phyloP scores from a whole-genome alignment of 2,329 filamentous ascomycete genomes.

The Ophiostoma australiae region DNA sequence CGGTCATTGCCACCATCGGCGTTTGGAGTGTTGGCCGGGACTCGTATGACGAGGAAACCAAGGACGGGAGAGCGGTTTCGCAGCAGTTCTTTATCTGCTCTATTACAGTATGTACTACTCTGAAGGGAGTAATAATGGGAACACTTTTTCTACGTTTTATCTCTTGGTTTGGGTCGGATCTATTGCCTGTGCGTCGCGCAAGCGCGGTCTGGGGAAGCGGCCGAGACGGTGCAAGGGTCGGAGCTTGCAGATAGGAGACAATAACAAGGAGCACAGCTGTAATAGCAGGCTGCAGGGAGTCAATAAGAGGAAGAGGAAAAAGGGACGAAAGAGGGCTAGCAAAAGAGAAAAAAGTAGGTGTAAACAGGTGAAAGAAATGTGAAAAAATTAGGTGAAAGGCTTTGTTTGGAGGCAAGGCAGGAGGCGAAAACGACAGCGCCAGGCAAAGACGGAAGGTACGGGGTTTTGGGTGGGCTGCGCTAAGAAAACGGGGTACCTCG shows the following conservation, averaged over 20 bases:
- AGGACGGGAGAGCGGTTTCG: constrained; percentile 13
- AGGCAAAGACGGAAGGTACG: not conserved
- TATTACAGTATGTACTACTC: not conserved
- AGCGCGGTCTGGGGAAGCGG: constrained; percentile 22
- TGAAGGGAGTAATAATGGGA: not conserved
- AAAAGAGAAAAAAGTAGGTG: constrained; percentile 10
- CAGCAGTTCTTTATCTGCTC: constrained; percentile 3
- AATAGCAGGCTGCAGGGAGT: not conserved
- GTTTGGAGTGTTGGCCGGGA: not conserved
- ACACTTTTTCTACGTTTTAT: constrained; percentile 14
- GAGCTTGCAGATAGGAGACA: constrained; percentile 1
- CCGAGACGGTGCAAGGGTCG: constrained; percentile 18
- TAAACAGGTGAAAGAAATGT: not conserved
- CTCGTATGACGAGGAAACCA: not conserved
- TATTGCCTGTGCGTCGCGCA: constrained; percentile 11
- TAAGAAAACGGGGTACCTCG: constrained; percentile 6
- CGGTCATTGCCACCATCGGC: constrained; percentile 5
- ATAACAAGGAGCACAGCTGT: not conserved
- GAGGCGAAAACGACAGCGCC: not conserved
- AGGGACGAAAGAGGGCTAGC: not conserved
- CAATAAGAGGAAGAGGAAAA: constrained; percentile 6
- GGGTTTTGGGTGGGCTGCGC: not conserved
- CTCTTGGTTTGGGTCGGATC: constrained; percentile 16
- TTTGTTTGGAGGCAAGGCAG: not conserved
- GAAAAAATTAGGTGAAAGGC: not conserved